Base-by-base conservation (phyloP, 176 grass and related monocot species). In the Coix lacrymajobi region DNA sequence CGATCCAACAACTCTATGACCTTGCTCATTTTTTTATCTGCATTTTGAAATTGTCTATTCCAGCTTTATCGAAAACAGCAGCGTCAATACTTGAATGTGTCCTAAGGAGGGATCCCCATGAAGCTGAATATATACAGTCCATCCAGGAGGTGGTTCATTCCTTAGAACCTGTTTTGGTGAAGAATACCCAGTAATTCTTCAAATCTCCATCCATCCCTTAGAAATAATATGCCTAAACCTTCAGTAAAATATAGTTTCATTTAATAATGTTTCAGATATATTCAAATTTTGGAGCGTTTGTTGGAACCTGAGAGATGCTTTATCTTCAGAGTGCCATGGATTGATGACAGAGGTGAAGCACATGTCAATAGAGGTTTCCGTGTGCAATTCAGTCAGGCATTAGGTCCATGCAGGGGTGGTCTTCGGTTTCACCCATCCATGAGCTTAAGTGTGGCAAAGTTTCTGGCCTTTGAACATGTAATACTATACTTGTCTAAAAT, bases 401-500 rank as follows among this genome's bases (percentile, higher is more conserved):
- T 99, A 90, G 97, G 97, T 84, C 97, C 97, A 58, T 96, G 91
- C 78, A 93, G 97, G 71, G 97, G 97, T 76, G 91, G 89, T 83
- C 91, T 99, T 83, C 93, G 97, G 77, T 99, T 99, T 84, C 97
- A 99, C 81, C 97, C 97, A 73, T 94, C 89, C 24, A 99, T 99
- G 97, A 99, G 90, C 85, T 90, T 99, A 69, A 96, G 93, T 75
- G 83, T 94, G 75, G 85, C 97, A 80, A 99, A 99, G 62, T 99
- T 99, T 90, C 93, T 99, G 58, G 93, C 89, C 85, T 99, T 99
- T 90, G 97, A 99, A 60, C 97, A 94, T 93, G 97, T 96, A 92
- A 86, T 73, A 64, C 20, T 69, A 24, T 69, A 66, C 20, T 49
- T 85, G 78, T 84, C 57, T 76, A 61, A 73, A 60, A 67, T 61